Conservation (phyloP, 352 stramenopile species). For the Phytopythium boreale region DNA sequence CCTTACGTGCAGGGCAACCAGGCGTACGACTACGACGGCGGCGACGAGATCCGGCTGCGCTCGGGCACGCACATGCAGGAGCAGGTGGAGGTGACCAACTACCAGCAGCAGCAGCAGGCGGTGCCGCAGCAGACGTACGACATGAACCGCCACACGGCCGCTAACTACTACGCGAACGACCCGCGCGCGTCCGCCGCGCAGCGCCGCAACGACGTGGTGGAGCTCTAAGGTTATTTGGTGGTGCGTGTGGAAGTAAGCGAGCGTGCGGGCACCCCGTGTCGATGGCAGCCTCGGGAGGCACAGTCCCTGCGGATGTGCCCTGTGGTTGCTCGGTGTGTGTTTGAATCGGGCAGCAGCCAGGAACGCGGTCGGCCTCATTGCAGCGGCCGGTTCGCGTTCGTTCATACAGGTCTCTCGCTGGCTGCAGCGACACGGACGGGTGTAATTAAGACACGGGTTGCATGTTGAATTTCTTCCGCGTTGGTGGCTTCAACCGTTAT, state of each 20-base stretch:
- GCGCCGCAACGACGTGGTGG: conserved; percentile 56
- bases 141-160: conserved; percentile 27
- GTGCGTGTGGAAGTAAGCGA: no score
- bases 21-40: conserved; percentile 29
- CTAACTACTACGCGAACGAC: conserved; percentile 53
- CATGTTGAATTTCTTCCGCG: no score
- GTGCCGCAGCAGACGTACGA: conserved; percentile 29
- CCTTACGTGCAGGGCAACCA: conserved; percentile 38
- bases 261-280: background rate
- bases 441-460: background rate
- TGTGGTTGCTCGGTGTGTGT: background rate
- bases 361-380: background rate
- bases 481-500: no score
- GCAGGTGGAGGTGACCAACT: conserved; percentile 25
- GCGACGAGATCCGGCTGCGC: conserved; percentile 54
- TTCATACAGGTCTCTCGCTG: no score
- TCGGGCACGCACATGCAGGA: conserved; percentile 45
- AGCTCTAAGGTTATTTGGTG: conserved; percentile 30
- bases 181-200: conserved; percentile 31
- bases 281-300: background rate
- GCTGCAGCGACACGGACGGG: background rate
- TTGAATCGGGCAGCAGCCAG: background rate
- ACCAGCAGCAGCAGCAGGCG: conserved; percentile 10
- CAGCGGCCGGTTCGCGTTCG: background rate
- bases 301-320: no score